These are phyloP conservation scores for Nannochloropsis salina DNA, from an alignment of 108 stramenopile species.

Conservation along the genomic window DNA sequence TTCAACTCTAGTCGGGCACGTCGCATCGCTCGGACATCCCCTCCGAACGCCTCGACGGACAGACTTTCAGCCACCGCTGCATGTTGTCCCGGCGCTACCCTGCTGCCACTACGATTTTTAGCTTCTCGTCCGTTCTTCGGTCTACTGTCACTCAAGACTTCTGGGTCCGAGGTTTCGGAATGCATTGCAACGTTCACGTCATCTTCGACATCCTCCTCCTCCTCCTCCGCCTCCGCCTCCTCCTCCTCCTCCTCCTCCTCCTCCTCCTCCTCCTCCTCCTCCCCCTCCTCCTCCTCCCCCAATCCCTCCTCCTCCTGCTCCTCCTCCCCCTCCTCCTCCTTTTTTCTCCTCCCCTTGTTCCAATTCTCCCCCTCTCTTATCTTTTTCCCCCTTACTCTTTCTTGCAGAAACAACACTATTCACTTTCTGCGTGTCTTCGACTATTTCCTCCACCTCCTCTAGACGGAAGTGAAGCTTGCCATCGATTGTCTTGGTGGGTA, in stretches of 20 bases:
- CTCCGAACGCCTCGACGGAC: not conserved
- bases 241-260: not conserved
- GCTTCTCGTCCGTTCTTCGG: not conserved
- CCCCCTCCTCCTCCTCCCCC: not conserved
- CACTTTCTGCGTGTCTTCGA: too few relatives aligned
- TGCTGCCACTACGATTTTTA: not conserved
- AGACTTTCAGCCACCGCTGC: not conserved
- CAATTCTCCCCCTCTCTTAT: too few relatives aligned
- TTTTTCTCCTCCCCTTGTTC: too few relatives aligned
- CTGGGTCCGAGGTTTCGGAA: not conserved
- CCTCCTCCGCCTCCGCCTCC: not conserved
- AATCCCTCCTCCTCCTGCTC: not conserved
- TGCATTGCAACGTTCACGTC: not conserved
- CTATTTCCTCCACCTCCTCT: constrained; percentile 1
- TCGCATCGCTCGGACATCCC: constrained; percentile 28
- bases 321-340: not conserved
- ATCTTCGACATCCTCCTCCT: not conserved
- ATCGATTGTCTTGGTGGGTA: not conserved
- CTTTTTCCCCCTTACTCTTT: too few relatives aligned
- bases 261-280: not conserved
- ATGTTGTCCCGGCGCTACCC: not conserved
- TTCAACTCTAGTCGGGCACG: constrained; percentile 33
- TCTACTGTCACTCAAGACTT: not conserved
- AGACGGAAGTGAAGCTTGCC: not conserved
- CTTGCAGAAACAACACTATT: too few relatives aligned